Evolutionary conservation across 73 alveolate species (phyloP), one percentile per base, ranked within the genome.

Genomic region (Uronychia setigera): DNA sequence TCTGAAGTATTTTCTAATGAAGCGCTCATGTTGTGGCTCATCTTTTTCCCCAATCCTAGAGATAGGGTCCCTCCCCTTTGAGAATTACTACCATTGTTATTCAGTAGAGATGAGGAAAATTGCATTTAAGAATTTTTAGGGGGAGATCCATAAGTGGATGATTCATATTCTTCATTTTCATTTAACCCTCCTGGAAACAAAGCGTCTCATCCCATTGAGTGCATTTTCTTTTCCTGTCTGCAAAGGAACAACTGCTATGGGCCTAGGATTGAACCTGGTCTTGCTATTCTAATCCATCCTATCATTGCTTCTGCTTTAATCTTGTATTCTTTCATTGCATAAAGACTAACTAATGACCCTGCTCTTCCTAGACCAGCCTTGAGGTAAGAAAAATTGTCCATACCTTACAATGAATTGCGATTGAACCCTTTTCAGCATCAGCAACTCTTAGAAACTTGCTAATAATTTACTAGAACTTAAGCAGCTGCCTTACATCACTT

Each of bases 351-450:
- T 76, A 97, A 77, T 27, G 99, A 92, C 5, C 99, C 99, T 75
- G 99, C 96, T 80, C 99, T 88, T 29, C 99, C 99, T 13, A 97
- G 89, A 1, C 99, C 99, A 35, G 99, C 99, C 84, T 96, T 92
- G 84, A 46, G 67, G 5, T 19, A 19, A 5, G 5, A 11, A 19
- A 46, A 19, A 46, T 5, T n/a, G n/a, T n/a, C n/a, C 67, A 11
- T 58, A 94, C 96, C 83, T 97, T 93, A 82, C 99, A 97, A 92
- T 97, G 99, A 26, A 97, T 98, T 60, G 99, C 99, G 0, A 97
- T 92, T 25, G 92, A 98, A 26, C 93, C 93, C 58, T 86, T 84
- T 35, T 95, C 97, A 28, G 87, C 87, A 81, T 96, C 99, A 74
- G 91, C 93, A 29, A 97, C 88, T 46, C 87, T 92, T 9, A 96